phyloP scores from a whole-genome alignment of 2,329 filamentous ascomycete species.

The Aspergillus ustus region DNA sequence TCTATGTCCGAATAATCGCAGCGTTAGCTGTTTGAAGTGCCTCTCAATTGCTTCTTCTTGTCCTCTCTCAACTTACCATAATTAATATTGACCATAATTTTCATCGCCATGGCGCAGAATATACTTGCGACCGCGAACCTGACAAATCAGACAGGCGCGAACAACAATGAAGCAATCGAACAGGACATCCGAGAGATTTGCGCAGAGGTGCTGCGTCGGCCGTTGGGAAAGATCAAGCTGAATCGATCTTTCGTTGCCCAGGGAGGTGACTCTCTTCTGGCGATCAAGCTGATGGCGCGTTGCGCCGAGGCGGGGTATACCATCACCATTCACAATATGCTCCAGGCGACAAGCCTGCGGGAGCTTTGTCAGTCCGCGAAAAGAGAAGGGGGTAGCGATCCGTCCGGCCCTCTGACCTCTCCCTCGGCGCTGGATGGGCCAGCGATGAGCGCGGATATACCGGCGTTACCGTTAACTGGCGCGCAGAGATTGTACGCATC shows the following conservation, averaged over 20 bases:
- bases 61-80: neutral
- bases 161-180: constrained; percentile 11
- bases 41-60: neutral
- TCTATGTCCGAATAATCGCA: neutral
- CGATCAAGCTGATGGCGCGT: constrained; percentile 14
- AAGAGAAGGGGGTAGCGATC: neutral
- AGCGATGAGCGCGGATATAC: neutral
- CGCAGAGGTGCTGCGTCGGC: constrained; percentile 13
- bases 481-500: constrained; percentile 7
- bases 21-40: neutral
- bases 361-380: constrained; percentile 10
- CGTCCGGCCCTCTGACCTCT: neutral
- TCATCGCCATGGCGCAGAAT: constrained; percentile 1
- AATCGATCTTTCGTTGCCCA: constrained; percentile 13
- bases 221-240: constrained; percentile 16
- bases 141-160: neutral
- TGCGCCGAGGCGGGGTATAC: constrained; percentile 17
- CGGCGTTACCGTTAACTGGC: neutral
- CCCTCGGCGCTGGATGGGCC: neutral
- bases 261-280: constrained; percentile 16
- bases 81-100: constrained; percentile 3
- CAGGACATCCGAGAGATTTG: constrained; percentile 13
- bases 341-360: constrained; percentile 10
- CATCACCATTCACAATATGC: constrained; percentile 15
- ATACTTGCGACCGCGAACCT: neutral